Percentiles rank a stretch among this genome's conserved stretches.
phyloP scores from a whole-genome alignment of 2,329 filamentous ascomycete species.

The Cladosporium austrohemisphaericum region DNA sequence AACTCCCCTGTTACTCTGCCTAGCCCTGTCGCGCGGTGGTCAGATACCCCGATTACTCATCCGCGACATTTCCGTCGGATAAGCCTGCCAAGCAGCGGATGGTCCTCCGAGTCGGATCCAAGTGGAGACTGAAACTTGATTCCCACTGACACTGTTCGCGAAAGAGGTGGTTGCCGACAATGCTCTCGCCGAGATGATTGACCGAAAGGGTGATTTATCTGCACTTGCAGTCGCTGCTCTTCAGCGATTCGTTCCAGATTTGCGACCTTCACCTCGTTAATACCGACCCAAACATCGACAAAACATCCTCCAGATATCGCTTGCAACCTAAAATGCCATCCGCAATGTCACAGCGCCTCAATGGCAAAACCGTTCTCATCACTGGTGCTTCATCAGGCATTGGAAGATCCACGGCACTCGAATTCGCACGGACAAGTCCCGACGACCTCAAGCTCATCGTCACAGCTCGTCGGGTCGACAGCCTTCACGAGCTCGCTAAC shows the following conservation, averaged over 20 bases:
- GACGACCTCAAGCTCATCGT: slow-evolving; percentile 77
- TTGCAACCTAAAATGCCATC: slow-evolving; percentile 60
- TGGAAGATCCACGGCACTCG: slow-evolving; percentile 75
- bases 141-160: too few species aligned
- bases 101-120: too few species aligned
- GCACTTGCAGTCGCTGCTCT: too few species aligned
- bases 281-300: too few species aligned
- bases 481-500: slow-evolving; percentile 68
- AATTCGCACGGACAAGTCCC: slow-evolving; percentile 84
- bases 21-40: too few species aligned
- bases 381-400: slow-evolving; percentile 97
- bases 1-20: too few species aligned
- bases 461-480: slow-evolving; percentile 81
- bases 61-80: neutral
- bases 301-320: neutral
- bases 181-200: too few species aligned
- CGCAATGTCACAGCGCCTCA: slow-evolving; percentile 74
- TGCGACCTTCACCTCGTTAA: too few species aligned
- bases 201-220: too few species aligned
- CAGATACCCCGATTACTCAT: neutral
- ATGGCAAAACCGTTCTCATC: slow-evolving; percentile 87
- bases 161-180: too few species aligned
- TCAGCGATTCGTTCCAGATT: too few species aligned
- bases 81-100: neutral
- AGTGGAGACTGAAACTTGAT: too few species aligned